Conservation (phyloP, 2,329 filamentous ascomycete genomes). For the Plectosphaerella cucumerina region DNA sequence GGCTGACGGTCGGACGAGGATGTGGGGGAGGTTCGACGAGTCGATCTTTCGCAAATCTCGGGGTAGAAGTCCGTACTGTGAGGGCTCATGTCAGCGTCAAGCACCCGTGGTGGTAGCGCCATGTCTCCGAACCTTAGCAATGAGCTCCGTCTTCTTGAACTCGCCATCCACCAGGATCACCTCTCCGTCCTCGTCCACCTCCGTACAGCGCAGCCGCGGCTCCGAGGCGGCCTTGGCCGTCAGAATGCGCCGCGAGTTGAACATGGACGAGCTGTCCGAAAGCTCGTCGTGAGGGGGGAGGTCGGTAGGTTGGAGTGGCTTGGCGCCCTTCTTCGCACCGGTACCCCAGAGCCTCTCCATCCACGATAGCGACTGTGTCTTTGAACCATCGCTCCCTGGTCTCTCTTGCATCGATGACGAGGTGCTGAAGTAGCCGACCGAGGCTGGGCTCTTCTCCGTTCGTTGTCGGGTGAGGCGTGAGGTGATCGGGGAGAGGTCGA, state of each 20-base stretch:
- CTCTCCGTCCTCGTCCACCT: constrained; percentile 88
- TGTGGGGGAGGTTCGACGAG: constrained; percentile 90
- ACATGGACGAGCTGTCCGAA: constrained; percentile 55
- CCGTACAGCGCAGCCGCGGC: constrained; percentile 84
- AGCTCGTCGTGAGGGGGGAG: constrained; percentile 57
- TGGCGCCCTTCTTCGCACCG: constrained; percentile 28
- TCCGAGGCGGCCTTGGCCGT: constrained; percentile 77
- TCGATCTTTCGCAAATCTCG: constrained; percentile 97
- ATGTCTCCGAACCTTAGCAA: constrained; percentile 66
- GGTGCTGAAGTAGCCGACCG: constrained; percentile 22
- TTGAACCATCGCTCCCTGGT: constrained; percentile 19
- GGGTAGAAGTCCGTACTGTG: constrained; percentile 82
- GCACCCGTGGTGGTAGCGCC: not conserved
- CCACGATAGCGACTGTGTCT: constrained; percentile 31
- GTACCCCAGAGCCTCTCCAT: constrained; percentile 45
- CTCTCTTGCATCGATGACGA: constrained; percentile 15
- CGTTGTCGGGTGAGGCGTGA: constrained; percentile 5
- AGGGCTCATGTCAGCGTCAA: not conserved
- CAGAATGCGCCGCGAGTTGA: constrained; percentile 65
- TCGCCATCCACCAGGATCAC: constrained; percentile 92
- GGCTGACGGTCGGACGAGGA: constrained; percentile 85
- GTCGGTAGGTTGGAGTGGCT: constrained; percentile 51
- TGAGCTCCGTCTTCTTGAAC: constrained; percentile 96
- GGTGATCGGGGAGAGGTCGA: constrained; percentile 17
- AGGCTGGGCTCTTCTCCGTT: not conserved